Base-by-base conservation (phyloP, 164 flowering plant genomes). In the Litsea cubeba region DNA sequence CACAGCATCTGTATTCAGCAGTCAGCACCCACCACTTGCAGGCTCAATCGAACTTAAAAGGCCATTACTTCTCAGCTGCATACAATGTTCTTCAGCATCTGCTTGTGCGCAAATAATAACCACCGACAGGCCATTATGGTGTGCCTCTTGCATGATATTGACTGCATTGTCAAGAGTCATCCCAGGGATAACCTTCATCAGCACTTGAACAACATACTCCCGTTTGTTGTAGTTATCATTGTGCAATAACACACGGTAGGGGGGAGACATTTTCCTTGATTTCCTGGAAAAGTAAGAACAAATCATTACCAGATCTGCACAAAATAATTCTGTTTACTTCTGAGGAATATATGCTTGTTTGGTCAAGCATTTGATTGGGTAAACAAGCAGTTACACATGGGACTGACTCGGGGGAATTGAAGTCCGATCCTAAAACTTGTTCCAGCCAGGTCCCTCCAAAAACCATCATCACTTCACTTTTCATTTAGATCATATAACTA, bases 81-180 rank as follows among this genome's bases (percentile, higher is more conserved):
- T 90, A 81, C 99, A 95, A 76, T 91, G 96, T 1, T 91, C 92
- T 79, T 93, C 99, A 1, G 99, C 99, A 83, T 93, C 98, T 3
- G 85, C 90, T 83, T 93, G 99, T 32, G 83, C 90, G 68, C 99
- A 95, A 46, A 93, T 85, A 50, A 93, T 95, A 63, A 91, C 99
- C 69, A 95, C 94, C 0, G 99, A 81, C 76, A 93, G 49, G 71
- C 95, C 99, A 74, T 95, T 93, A 79, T 74, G n/a, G 75, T 95
- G 99, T 14, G 99, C 99, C 72, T 93, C 98, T 83, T 93, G 98
- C 99, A 95, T 95, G 49, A 95, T 86, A 72, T 95, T 95, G 46
- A 93, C 95, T 18, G 99, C 99, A 81, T 74, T 89, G 82, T 93
- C 98, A 26, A 93, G 79, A 1, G 98, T 90, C 99, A 95, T 95